These are phyloP conservation scores for Arabis hirsuta DNA, from an alignment of 345 rosid species.

Conservation along the genomic window DNA sequence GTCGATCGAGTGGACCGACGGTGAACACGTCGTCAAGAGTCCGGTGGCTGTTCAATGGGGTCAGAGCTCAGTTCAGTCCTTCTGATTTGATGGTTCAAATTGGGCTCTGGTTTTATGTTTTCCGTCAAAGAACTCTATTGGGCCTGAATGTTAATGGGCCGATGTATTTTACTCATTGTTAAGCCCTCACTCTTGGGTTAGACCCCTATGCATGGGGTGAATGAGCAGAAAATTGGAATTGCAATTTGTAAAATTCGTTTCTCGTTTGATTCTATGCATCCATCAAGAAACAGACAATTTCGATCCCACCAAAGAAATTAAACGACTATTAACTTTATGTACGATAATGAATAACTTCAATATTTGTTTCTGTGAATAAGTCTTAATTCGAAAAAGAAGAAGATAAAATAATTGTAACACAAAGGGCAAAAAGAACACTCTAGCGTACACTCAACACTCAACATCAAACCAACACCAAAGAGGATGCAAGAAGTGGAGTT, in stretches of 20 bases:
- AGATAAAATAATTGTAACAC: not conserved
- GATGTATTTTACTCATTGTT: conserved; percentile 9
- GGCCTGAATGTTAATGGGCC: conserved; percentile 17
- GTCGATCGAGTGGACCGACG: conserved; percentile 80
- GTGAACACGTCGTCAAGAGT: conserved; percentile 71
- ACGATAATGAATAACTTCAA: not conserved
- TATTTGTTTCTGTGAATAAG: conserved; percentile 1
- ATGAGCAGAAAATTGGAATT: conserved; percentile 10
- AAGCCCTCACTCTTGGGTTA: conserved; percentile 21
- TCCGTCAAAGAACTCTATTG: not conserved
- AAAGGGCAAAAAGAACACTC: not conserved
- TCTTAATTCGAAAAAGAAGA: not conserved
- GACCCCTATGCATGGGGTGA: conserved; percentile 19
- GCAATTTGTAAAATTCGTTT: conserved; percentile 25
- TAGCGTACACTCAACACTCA: conserved; percentile 31
- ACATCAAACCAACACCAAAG: no score
- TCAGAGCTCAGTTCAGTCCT: conserved; percentile 52
- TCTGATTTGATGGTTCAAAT: conserved; percentile 25
- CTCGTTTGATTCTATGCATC: not conserved
- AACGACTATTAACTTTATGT: not conserved
- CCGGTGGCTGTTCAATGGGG: conserved; percentile 70
- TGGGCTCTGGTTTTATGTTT: conserved; percentile 19
- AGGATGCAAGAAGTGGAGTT: no score
- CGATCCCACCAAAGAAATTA: not conserved
- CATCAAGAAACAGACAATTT: conserved; percentile 1